Percentiles rank a stretch among this genome's conserved stretches.
These are phyloP conservation scores for Verbascum thapsus DNA, from an alignment of 257 asterid species.

Conservation along the genomic window DNA sequence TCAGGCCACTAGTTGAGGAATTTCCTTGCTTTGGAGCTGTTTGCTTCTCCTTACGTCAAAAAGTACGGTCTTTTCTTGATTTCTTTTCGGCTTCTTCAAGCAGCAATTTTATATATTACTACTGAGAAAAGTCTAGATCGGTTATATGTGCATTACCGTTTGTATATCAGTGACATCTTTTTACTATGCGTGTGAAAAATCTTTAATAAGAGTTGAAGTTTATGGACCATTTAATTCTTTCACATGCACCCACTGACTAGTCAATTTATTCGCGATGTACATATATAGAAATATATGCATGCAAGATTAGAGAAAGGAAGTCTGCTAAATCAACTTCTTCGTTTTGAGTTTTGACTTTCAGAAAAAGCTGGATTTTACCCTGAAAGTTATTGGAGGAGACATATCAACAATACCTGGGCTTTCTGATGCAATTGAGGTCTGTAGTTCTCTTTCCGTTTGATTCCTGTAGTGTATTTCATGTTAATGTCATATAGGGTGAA, in stretches of 20 bases:
- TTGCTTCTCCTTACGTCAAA: constrained; percentile 78
- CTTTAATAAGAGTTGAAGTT: constrained; percentile 13
- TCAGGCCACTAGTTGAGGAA: constrained; percentile 90
- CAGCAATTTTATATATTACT: constrained; percentile 11
- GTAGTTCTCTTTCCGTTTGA: constrained; percentile 26
- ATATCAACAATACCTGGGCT: constrained; percentile 91
- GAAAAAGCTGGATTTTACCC: constrained; percentile 98
- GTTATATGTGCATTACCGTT: background rate
- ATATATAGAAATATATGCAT: background rate
- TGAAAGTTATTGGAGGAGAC: constrained; percentile 96
- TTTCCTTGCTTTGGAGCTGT: constrained; percentile 99
- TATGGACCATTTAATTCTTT: constrained; percentile 18
- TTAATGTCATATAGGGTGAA: background rate
- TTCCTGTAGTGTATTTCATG: constrained; percentile 11
- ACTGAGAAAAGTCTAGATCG: constrained; percentile 13
- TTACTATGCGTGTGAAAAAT: constrained; percentile 18
- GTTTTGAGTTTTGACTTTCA: constrained; percentile 42
- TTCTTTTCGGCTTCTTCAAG: constrained; percentile 25
- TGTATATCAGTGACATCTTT: constrained; percentile 9
- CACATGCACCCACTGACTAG: constrained; percentile 6
- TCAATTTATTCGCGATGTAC: constrained; percentile 12
- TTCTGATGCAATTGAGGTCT: constrained; percentile 96
- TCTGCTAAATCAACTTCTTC: constrained; percentile 26
- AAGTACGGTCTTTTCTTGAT: constrained; percentile 48
- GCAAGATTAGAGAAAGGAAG: constrained; percentile 22